Evolutionary conservation across 2,329 filamentous ascomycete species (phyloP).

Genomic region (Cucurbitaria berberidis): DNA sequence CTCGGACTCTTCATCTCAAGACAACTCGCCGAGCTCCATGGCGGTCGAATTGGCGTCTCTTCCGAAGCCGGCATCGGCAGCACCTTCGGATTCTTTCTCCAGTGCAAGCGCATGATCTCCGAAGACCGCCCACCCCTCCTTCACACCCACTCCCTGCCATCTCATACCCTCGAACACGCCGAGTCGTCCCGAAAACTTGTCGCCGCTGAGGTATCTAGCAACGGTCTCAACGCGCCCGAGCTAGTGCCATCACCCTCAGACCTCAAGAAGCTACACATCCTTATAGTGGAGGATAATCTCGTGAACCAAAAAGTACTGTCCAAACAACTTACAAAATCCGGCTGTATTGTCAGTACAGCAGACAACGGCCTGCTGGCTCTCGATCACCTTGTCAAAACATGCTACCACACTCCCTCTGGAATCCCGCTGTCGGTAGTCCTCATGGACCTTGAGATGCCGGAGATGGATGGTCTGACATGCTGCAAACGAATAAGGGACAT

Average conservation of each 20-base stretch:
- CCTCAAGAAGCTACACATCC: conserved; percentile 26
- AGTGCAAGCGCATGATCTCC: conserved; percentile 25
- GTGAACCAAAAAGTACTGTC: conserved; percentile 46
- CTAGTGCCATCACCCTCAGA: not conserved
- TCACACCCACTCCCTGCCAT: conserved; percentile 3
- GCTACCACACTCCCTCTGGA: conserved; percentile 15
- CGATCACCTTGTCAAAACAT: conserved; percentile 27
- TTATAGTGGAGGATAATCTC: conserved; percentile 48
- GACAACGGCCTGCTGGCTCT: conserved; percentile 45
- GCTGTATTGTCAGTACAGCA: conserved; percentile 37
- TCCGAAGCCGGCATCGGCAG: conserved; percentile 40
- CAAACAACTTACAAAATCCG: conserved; percentile 41
- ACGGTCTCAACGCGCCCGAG: not conserved
- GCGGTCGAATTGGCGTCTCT: conserved; percentile 43
- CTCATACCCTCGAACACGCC: conserved; percentile 8
- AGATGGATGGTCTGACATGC: conserved; percentile 48
- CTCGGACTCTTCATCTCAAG: conserved; percentile 47
- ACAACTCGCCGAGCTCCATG: conserved; percentile 45
- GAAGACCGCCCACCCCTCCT: conserved; percentile 4
- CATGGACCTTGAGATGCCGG: conserved; percentile 49
- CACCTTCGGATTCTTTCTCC: conserved; percentile 45
- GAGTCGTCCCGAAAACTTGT: conserved; percentile 10
- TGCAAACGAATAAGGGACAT: conserved; percentile 42
- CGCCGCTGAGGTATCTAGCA: conserved; percentile 11
- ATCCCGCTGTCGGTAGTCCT: conserved; percentile 40